Base-by-base conservation (phyloP, 1,139 yeast species). In the Taphrina betulina region DNA sequence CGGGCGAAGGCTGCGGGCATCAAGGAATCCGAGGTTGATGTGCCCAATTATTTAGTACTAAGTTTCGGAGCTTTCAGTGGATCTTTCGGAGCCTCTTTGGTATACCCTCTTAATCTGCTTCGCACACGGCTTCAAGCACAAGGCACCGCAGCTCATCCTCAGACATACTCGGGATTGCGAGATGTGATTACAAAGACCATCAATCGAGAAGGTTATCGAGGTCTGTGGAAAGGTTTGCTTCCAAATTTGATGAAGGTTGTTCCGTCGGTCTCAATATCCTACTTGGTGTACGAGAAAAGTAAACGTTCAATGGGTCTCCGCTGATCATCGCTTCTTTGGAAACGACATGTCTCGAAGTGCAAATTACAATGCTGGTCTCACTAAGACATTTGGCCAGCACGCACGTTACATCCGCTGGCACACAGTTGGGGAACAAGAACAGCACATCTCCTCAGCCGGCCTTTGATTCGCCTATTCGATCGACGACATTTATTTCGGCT, bases 61-160 rank as follows among this genome's bases (percentile, higher is more conserved):
- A 79, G 90, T 3, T 80, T 94, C 78, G 98, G 98, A 61, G 98
- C 98, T 0, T 75, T 87, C 53, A 85, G 95, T 37, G 98, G 98
- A 20, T 79, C 95, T 2, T 87, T 92, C 63, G 98, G 98, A 57
- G 98, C 98, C 3, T 82, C 96, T 0, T 80, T 85, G 40, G 98
- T 92, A 10, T 92, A 92, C 67, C 98, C 98, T 1, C 79, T 92
- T 46, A 92, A 92, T 67, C 75, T 92, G 56, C 72, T 92, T 53
- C 78, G 98, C 71, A 94, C 98, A 0, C 80, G 98, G 70, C 73
- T 92, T 60, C 98, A 92, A 72, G 96, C 98, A 0, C 98, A 92
- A 70, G 98, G 97, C 0, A 92, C 98, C 0, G 85, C 77, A 67
- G 96, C 96, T 0, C 98, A 92, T 71, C 97, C 97, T 8, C 83